A percentile compares a stretch with the other conserved stretches of the same genome.
These are phyloP conservation scores for Ogataea saltuana DNA, from an alignment of 805 yeast genomes.

Conservation along the genomic window DNA sequence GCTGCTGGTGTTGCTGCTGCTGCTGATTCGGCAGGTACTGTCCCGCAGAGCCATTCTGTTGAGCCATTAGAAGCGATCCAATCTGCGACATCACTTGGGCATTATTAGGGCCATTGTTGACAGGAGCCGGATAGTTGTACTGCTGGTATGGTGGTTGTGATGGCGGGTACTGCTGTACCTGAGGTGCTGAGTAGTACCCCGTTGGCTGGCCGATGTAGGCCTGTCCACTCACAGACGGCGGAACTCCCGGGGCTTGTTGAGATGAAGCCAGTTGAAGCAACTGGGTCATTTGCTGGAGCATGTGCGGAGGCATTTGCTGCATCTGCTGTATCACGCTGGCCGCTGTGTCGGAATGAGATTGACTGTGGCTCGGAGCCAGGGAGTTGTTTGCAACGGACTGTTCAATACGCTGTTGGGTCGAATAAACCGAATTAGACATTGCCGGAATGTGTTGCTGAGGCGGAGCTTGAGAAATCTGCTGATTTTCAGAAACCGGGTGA, in stretches of 20 bases:
- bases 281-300: constrained; percentile 28
- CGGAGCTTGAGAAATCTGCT: not conserved
- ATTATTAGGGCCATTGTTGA: too few relatives aligned
- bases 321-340: constrained; percentile 9
- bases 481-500: not conserved
- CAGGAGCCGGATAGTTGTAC: not conserved
- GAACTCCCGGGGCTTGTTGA: constrained; percentile 11
- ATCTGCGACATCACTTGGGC: not conserved
- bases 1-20: not conserved
- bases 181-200: constrained; percentile 3
- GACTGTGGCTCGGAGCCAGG: not conserved
- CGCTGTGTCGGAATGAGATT: not conserved
- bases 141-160: not conserved
- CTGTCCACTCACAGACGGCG: not conserved
- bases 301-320: constrained; percentile 18
- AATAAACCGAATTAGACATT: not conserved
- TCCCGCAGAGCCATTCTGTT: not conserved
- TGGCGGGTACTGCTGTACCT: constrained; percentile 9
- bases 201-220: constrained; percentile 1
- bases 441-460: not conserved
- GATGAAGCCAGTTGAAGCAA: constrained; percentile 22
- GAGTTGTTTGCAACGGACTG: not conserved
- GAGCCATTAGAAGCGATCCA: not conserved
- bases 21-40: constrained; percentile 2
- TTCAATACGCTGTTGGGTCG: too few relatives aligned